phyloP scores from a whole-genome alignment of 441 rosid genomes.

The Pelargonium fulgidum region DNA sequence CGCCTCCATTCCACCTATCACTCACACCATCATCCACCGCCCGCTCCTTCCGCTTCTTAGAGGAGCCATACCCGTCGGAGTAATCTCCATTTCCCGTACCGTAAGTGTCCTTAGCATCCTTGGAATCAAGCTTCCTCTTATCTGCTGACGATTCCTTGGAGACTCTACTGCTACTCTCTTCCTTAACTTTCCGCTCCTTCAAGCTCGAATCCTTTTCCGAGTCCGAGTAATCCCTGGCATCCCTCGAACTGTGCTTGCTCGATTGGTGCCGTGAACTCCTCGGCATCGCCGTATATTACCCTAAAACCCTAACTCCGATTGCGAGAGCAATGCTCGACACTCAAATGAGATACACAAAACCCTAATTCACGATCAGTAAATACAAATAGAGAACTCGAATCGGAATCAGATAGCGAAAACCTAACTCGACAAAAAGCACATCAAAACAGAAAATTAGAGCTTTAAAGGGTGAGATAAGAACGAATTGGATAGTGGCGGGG shows the following conservation, averaged over 20 bases:
- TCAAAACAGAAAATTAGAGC: no score
- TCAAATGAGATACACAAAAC: slow-evolving; percentile 11
- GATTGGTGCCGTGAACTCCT: slow-evolving; percentile 88
- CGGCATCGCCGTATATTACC: slow-evolving; percentile 46
- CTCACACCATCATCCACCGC: slow-evolving; percentile 39
- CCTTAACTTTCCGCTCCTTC: slow-evolving; percentile 59
- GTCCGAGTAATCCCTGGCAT: slow-evolving; percentile 74
- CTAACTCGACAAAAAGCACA: slow-evolving; percentile 3
- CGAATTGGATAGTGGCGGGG: not conserved
- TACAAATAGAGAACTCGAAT: not conserved
- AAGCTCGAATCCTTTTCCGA: slow-evolving; percentile 63
- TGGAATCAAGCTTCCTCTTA: slow-evolving; percentile 53
- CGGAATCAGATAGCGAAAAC: slow-evolving; percentile 18
- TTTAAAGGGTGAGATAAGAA: not conserved
- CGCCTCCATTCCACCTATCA: slow-evolving; percentile 78
- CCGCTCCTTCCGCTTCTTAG: slow-evolving; percentile 58
- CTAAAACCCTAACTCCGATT: not conserved
- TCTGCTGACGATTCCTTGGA: slow-evolving; percentile 52
- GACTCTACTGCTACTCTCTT: slow-evolving; percentile 45
- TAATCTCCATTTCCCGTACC: slow-evolving; percentile 54
- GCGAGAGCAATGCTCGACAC: not conserved
- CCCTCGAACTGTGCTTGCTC: slow-evolving; percentile 71
- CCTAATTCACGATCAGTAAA: slow-evolving; percentile 18
- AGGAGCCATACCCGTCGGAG: slow-evolving; percentile 45
- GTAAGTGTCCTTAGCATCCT: slow-evolving; percentile 40